Evolutionary conservation across 805 yeast genomes (phyloP).

Genomic region (Monosporozyma aquatica): DNA sequence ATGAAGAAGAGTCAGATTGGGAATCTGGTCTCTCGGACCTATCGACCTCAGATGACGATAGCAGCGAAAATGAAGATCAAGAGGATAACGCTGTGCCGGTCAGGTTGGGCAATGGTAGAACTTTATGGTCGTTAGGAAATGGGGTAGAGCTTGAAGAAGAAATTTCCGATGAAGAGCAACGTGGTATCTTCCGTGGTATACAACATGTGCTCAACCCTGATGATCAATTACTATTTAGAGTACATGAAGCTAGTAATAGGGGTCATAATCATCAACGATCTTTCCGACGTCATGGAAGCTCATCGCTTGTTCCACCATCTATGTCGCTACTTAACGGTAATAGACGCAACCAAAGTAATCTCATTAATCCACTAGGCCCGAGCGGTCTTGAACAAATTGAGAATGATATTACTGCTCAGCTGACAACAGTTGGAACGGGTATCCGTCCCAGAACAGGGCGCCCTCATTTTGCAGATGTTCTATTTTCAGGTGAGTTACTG

Average conservation of each 20-base stretch:
- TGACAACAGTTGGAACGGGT: constrained; percentile 20
- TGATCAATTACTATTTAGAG: constrained; percentile 22
- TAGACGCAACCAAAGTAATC: constrained; percentile 24
- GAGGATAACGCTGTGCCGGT: constrained; percentile 12
- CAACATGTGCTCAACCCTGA: constrained; percentile 27
- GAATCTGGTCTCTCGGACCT: constrained; percentile 31
- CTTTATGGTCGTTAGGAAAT: constrained; percentile 22
- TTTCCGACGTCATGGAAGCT: constrained; percentile 14
- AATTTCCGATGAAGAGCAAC: constrained; percentile 23
- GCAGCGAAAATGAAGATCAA: constrained; percentile 25
- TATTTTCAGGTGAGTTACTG: constrained; percentile 26
- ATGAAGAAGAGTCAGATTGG: constrained; percentile 31
- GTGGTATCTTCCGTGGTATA: constrained; percentile 28
- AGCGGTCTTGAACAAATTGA: constrained; percentile 29
- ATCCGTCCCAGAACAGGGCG: constrained; percentile 21
- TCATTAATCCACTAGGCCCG: constrained; percentile 29
- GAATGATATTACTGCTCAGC: constrained; percentile 23
- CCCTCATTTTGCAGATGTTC: constrained; percentile 23
- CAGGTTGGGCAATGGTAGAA: constrained; percentile 6
- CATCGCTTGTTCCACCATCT: constrained; percentile 22
- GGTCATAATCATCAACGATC: constrained; percentile 18
- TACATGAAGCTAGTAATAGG: constrained; percentile 12
- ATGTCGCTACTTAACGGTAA: constrained; percentile 22
- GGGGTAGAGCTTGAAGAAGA: constrained; percentile 26
- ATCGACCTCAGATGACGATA: constrained; percentile 26